A percentile compares a stretch with the other conserved stretches of the same genome.
Evolutionary conservation across 1,284 basidiomycete genomes (phyloP).

Genomic region (Ceratobasidium theobromae): DNA sequence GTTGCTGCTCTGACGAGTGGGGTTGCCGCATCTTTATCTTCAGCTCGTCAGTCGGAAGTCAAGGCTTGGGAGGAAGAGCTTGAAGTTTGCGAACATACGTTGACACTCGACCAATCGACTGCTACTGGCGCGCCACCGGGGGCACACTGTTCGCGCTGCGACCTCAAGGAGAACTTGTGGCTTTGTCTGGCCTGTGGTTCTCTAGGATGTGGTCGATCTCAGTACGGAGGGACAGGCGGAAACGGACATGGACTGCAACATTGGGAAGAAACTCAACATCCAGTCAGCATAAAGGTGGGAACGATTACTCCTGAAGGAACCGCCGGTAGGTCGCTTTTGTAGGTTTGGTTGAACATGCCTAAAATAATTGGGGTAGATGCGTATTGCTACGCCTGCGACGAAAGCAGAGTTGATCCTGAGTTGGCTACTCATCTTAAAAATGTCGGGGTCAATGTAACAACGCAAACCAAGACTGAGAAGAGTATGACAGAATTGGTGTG

Average conservation of each 20-base stretch:
- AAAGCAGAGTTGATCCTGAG: slow-evolving; percentile 79
- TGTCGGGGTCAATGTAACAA: slow-evolving; percentile 86
- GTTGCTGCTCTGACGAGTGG: slow-evolving; percentile 55
- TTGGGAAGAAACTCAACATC: slow-evolving; percentile 74
- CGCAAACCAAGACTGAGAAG: slow-evolving; percentile 92
- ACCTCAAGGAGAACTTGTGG: slow-evolving; percentile 90
- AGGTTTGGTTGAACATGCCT: neutral
- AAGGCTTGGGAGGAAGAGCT: slow-evolving; percentile 99
- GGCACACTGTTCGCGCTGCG: slow-evolving; percentile 75
- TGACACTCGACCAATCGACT: slow-evolving; percentile 70
- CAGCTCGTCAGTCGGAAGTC: slow-evolving; percentile 89
- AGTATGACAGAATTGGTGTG: slow-evolving; percentile 92
- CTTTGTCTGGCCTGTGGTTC: slow-evolving; percentile 92
- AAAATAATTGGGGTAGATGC: slow-evolving; percentile 61
- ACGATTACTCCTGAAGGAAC: slow-evolving; percentile 95
- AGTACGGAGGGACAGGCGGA: slow-evolving; percentile 83
- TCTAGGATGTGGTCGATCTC: slow-evolving; percentile 89
- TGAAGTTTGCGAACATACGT: slow-evolving; percentile 81
- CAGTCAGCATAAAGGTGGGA: slow-evolving; percentile 90
- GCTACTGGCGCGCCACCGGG: slow-evolving; percentile 50
- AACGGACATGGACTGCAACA: slow-evolving; percentile 91
- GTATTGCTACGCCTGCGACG: slow-evolving; percentile 93
- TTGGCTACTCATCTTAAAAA: slow-evolving; percentile 73
- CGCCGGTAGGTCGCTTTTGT: slow-evolving; percentile 60
- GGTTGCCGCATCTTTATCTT: slow-evolving; percentile 81